Evolutionary conservation across 2,329 filamentous ascomycete species (phyloP).

Genomic region (Ophiostoma ulmi): DNA sequence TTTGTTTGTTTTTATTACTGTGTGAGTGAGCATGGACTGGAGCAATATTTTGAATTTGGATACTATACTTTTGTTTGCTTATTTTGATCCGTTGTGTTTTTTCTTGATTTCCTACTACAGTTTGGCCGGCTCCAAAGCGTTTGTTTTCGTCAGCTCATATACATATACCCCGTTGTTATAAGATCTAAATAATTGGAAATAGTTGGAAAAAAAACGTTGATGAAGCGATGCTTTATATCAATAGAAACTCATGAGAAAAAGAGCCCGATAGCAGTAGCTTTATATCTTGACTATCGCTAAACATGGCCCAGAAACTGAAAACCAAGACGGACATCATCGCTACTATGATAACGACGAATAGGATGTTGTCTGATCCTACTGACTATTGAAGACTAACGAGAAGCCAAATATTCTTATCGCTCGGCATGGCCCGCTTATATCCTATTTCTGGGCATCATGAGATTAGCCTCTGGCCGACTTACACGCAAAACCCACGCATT

Average conservation of each 20-base stretch:
- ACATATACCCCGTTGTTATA: neutral
- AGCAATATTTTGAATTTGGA: conserved; percentile 15
- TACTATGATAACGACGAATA: neutral
- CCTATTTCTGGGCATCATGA: neutral
- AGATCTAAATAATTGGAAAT: neutral
- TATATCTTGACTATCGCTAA: neutral
- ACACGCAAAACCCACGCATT: neutral
- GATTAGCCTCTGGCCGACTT: neutral
- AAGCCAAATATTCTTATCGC: neutral
- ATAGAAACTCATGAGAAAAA: neutral
- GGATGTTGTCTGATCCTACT: neutral
- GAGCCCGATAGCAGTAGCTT: neutral
- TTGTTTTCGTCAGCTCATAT: neutral
- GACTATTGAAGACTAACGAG: neutral
- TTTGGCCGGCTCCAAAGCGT: neutral
- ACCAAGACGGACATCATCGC: neutral
- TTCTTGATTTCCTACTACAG: neutral
- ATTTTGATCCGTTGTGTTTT: neutral
- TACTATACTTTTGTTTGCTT: neutral
- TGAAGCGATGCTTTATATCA: neutral
- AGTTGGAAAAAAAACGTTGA: neutral
- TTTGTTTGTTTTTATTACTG: neutral
- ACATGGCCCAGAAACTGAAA: neutral
- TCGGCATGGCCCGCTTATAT: conserved; percentile 5
- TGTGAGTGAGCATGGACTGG: conserved; percentile 8